Conservation (phyloP, 1,139 yeast genomes). For the Zhuliangozyma blackwelliae region DNA sequence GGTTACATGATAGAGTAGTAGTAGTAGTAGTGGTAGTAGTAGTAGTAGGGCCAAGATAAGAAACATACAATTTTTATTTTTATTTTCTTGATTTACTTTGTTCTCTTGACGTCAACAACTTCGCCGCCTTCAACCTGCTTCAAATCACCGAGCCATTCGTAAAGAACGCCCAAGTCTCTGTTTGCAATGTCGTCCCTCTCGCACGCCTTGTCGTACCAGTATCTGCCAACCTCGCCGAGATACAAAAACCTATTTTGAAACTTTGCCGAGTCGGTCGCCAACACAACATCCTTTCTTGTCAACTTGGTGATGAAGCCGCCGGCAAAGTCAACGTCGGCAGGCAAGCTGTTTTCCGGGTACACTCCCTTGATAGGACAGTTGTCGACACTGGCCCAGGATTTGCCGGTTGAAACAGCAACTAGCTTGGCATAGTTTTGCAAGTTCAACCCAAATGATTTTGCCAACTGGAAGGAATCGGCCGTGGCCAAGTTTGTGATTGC, state of each 20-base stretch:
- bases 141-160: slow-evolving; percentile 40
- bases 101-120: slow-evolving; percentile 12
- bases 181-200: slow-evolving; percentile 40
- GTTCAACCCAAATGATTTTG: slow-evolving; percentile 51
- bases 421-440: slow-evolving; percentile 47
- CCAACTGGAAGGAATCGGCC: slow-evolving; percentile 57
- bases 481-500: slow-evolving; percentile 59
- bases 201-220: slow-evolving; percentile 45
- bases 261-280: slow-evolving; percentile 50
- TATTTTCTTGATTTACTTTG: background rate
- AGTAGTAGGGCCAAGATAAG: too few species aligned
- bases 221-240: slow-evolving; percentile 38
- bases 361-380: slow-evolving; percentile 58
- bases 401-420: slow-evolving; percentile 56
- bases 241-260: slow-evolving; percentile 30
- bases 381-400: slow-evolving; percentile 58
- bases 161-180: slow-evolving; percentile 44
- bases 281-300: slow-evolving; percentile 54
- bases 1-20: slow-evolving; percentile 16
- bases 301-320: slow-evolving; percentile 56
- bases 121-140: slow-evolving; percentile 15
- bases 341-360: slow-evolving; percentile 39
- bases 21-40: too few species aligned
- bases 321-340: slow-evolving; percentile 44
- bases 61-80: background rate